phyloP scores from a whole-genome alignment of 495 filamentous ascomycete species.

The Evansstolkia leycettana region DNA sequence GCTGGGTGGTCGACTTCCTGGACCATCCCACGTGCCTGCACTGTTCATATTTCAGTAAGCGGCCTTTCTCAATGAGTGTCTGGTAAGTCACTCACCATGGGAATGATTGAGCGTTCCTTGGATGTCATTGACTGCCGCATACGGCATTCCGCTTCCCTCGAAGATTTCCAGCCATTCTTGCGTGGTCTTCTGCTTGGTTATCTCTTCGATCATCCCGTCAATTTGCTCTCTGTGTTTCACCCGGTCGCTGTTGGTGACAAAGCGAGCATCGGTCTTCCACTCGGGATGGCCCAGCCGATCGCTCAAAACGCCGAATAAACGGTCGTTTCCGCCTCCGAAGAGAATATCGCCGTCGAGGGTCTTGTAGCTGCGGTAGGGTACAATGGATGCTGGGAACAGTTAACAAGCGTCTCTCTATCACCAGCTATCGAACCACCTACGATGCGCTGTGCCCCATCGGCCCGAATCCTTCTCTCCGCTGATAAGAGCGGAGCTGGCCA shows the following conservation, averaged over 20 bases:
- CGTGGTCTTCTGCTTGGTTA: conserved; percentile 69
- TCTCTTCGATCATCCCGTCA: conserved; percentile 61
- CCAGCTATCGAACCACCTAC: conserved; percentile 35
- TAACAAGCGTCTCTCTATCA: conserved; percentile 3
- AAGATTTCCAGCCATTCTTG: conserved; percentile 80
- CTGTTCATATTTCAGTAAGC: conserved; percentile 23
- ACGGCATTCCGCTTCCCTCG: conserved; percentile 85
- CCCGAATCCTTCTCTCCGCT: conserved; percentile 80
- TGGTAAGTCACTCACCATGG: conserved; percentile 41
- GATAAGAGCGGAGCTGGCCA: conserved; percentile 84
- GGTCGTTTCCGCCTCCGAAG: conserved; percentile 88
- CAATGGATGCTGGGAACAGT: conserved; percentile 65
- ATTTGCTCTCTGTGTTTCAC: conserved; percentile 69
- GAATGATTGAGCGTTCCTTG: conserved; percentile 71
- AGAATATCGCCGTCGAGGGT: conserved; percentile 89
- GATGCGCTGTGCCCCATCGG: conserved; percentile 92
- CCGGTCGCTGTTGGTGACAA: conserved; percentile 65
- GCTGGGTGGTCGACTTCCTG: conserved; percentile 68
- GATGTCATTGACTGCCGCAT: conserved; percentile 90
- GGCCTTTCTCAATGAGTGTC: not conserved
- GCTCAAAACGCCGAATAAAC: conserved; percentile 77
- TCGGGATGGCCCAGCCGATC: conserved; percentile 63
- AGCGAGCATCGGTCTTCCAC: conserved; percentile 68
- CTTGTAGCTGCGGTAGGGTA: conserved; percentile 85
- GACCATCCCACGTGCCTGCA: conserved; percentile 77